Percentiles rank a stretch among this genome's conserved stretches.
These are phyloP conservation scores for Tetrapisispora taiwanensis DNA, from an alignment of 805 yeast species.

Conservation along the genomic window DNA sequence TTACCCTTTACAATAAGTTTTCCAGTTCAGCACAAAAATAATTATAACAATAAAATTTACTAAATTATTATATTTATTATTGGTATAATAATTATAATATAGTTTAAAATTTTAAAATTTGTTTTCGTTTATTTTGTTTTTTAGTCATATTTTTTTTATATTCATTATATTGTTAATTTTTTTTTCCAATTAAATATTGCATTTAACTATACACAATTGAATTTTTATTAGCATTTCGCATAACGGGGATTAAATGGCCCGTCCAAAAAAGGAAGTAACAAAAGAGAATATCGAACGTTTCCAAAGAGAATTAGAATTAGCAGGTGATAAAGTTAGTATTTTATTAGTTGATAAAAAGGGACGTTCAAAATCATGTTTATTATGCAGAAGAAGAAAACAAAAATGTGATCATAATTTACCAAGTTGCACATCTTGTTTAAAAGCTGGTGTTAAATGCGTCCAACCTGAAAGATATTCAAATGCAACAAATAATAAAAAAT, in stretches of 20 bases:
- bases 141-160: too few relatives aligned
- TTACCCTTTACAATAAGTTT: too few relatives aligned
- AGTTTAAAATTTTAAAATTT: too few relatives aligned
- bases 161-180: too few relatives aligned
- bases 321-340: constrained; percentile 23
- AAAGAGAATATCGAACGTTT: constrained; percentile 27
- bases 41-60: too few relatives aligned
- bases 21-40: too few relatives aligned
- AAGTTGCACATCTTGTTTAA: constrained; percentile 54
- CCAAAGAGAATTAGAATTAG: constrained; percentile 27
- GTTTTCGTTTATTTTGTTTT: too few relatives aligned
- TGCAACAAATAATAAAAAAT: background rate
- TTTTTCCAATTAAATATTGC: too few relatives aligned
- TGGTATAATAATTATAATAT: too few relatives aligned
- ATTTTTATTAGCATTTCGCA: background rate
- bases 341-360: constrained; percentile 39
- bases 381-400: constrained; percentile 50
- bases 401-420: constrained; percentile 59
- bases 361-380: constrained; percentile 45
- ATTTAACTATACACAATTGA: too few relatives aligned
- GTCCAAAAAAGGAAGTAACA: constrained; percentile 29
- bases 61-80: too few relatives aligned
- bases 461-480: constrained; percentile 47
- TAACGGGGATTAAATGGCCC: constrained; percentile 20
- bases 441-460: constrained; percentile 50